phyloP scores from a whole-genome alignment of 768 basidiomycete species.

The Xerocomus spinulosus region DNA sequence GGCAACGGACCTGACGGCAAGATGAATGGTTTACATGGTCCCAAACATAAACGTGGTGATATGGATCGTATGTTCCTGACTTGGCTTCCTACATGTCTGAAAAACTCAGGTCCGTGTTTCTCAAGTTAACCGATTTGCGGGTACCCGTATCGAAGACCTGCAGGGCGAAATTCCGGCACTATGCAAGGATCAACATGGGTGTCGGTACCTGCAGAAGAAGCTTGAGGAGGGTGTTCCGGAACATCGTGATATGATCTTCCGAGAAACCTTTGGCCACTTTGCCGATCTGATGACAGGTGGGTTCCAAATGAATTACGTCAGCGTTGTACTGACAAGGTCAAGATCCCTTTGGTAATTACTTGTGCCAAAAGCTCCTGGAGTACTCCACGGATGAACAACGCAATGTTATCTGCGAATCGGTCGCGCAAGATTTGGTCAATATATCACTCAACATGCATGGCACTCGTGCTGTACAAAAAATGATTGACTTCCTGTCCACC shows the following conservation, averaged over 20 bases:
- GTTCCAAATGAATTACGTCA: slow-evolving; percentile 16
- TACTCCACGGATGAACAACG: slow-evolving; percentile 97
- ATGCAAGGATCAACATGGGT: slow-evolving; percentile 99
- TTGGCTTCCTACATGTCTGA: background rate
- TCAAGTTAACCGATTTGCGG: slow-evolving; percentile 92
- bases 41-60: slow-evolving; percentile 93
- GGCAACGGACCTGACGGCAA: slow-evolving; percentile 60
- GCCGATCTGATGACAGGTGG: slow-evolving; percentile 96
- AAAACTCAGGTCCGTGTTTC: background rate
- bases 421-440: slow-evolving; percentile 94
- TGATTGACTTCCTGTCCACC: slow-evolving; percentile 98
- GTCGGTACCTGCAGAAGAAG: slow-evolving; percentile 98
- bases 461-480: slow-evolving; percentile 98
- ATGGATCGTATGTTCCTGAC: slow-evolving; percentile 75
- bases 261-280: slow-evolving; percentile 96
- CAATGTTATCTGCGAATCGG: slow-evolving; percentile 94
- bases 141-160: slow-evolving; percentile 91
- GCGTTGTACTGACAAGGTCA: slow-evolving; percentile 1
- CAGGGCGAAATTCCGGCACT: slow-evolving; percentile 90
- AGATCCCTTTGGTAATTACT: slow-evolving; percentile 99
- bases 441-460: slow-evolving; percentile 99
- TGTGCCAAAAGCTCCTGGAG: slow-evolving; percentile 97
- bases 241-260: slow-evolving; percentile 99
- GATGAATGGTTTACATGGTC: slow-evolving; percentile 86
- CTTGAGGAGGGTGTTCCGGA: slow-evolving; percentile 93